phyloP scores from a whole-genome alignment of 352 stramenopile species.

The Phytophthora foliorum region DNA sequence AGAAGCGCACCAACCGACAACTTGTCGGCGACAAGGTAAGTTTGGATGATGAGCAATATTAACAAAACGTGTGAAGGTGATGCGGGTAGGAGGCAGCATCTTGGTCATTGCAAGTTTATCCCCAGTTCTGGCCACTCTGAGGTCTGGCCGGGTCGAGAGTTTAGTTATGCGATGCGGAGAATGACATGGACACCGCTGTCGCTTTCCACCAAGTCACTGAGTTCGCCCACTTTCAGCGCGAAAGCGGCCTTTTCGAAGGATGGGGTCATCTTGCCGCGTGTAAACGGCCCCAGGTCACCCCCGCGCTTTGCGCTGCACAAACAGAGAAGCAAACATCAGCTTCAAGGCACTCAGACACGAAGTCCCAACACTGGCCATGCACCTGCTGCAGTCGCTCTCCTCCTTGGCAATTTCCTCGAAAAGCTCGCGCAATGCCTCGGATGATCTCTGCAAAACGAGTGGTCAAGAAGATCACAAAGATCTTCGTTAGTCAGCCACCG shows the following conservation, averaged over 20 bases:
- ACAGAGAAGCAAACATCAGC: slow-evolving; percentile 3
- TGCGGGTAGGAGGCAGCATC: slow-evolving; percentile 7
- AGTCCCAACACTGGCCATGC: not conserved
- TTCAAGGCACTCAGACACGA: not conserved
- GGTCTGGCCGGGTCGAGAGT: slow-evolving; percentile 5
- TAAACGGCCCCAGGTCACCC: slow-evolving; percentile 92
- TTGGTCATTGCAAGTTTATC: slow-evolving; percentile 22
- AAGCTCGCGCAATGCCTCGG: slow-evolving; percentile 64
- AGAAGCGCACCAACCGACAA: not conserved
- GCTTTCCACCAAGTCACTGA: slow-evolving; percentile 96
- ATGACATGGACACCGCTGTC: slow-evolving; percentile 98
- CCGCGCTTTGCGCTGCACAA: slow-evolving; percentile 88
- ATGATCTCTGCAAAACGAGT: slow-evolving; percentile 22
- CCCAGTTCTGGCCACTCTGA: slow-evolving; percentile 3
- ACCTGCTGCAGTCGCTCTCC: slow-evolving; percentile 92
- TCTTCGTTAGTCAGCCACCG: not conserved
- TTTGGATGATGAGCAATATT: slow-evolving; percentile 5
- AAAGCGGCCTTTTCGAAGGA: slow-evolving; percentile 94
- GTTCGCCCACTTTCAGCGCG: slow-evolving; percentile 92
- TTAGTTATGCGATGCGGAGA: slow-evolving; percentile 85
- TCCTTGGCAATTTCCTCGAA: slow-evolving; percentile 90
- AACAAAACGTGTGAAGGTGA: slow-evolving; percentile 15
- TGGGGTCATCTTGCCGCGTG: slow-evolving; percentile 93
- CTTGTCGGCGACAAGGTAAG: not conserved
- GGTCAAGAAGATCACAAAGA: slow-evolving; percentile 4